Conservation (phyloP, 495 filamentous ascomycete genomes). For the Venustampulla echinocandica region DNA sequence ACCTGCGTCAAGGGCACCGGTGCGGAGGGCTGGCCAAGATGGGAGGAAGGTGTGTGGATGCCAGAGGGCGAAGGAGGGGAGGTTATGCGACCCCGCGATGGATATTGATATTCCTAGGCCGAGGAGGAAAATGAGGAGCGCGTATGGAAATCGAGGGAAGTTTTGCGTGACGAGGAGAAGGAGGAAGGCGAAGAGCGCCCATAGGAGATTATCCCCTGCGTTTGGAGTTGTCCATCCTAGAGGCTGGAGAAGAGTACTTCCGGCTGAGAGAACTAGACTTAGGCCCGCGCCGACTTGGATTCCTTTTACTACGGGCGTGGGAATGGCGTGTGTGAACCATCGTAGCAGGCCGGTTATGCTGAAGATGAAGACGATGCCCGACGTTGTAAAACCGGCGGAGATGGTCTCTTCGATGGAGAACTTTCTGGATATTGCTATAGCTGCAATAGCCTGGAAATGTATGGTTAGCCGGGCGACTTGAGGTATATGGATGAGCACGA, state of each 20-base stretch:
- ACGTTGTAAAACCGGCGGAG: constrained; percentile 72
- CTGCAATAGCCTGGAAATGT: constrained; percentile 65
- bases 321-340: constrained; percentile 62
- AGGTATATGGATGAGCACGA: neutral
- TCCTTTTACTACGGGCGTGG: constrained; percentile 80
- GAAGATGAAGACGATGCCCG: constrained; percentile 60
- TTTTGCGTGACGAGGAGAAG: constrained; percentile 53
- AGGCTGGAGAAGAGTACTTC: constrained; percentile 49
- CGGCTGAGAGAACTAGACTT: constrained; percentile 65
- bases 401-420: constrained; percentile 61
- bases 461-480: constrained; percentile 2
- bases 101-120: constrained; percentile 52
- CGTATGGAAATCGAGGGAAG: constrained; percentile 54
- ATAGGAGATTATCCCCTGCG: constrained; percentile 64
- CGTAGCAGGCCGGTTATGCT: constrained; percentile 65
- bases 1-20: constrained; percentile 42
- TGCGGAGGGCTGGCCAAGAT: constrained; percentile 13
- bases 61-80: constrained; percentile 20
- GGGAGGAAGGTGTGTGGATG: constrained; percentile 14
- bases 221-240: constrained; percentile 50
- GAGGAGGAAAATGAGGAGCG: constrained; percentile 57
- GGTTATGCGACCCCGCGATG: constrained; percentile 22
- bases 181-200: constrained; percentile 61
- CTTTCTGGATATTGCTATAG: constrained; percentile 64
- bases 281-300: constrained; percentile 90